A percentile compares a stretch with the other conserved stretches of the same genome.
Evolutionary conservation across 148 eudicot genomes (phyloP).

Genomic region (Rhododendron ovatum): DNA sequence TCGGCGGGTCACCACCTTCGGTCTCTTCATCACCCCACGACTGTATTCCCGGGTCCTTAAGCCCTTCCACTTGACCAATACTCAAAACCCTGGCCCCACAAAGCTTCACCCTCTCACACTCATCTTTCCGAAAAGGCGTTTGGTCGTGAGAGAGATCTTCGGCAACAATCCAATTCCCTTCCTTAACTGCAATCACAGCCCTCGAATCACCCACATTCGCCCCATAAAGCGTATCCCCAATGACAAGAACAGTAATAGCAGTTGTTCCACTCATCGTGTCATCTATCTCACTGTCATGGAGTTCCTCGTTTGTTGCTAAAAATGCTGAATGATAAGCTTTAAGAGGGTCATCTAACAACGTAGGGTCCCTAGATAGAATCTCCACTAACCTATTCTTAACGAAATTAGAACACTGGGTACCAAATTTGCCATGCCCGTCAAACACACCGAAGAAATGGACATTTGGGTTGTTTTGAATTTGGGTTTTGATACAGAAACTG

Average conservation of each 20-base stretch:
- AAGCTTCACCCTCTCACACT: slow-evolving; percentile 81
- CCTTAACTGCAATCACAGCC: slow-evolving; percentile 73
- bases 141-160: slow-evolving; percentile 78
- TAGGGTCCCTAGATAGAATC: slow-evolving; percentile 43
- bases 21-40: slow-evolving; percentile 94
- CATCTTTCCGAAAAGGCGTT: slow-evolving; percentile 93
- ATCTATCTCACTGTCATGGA: slow-evolving; percentile 71
- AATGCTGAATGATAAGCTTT: slow-evolving; percentile 70
- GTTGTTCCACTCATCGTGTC: slow-evolving; percentile 97
- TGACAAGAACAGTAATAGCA: slow-evolving; percentile 80
- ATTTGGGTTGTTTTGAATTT: slow-evolving; percentile 63
- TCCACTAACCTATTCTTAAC: slow-evolving; percentile 75
- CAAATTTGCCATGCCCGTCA: slow-evolving; percentile 89
- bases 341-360: slow-evolving; percentile 63
- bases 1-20: slow-evolving; percentile 84
- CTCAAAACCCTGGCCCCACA: slow-evolving; percentile 96
- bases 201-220: slow-evolving; percentile 98
- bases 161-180: slow-evolving; percentile 50
- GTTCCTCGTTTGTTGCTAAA: slow-evolving; percentile 62
- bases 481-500: slow-evolving; percentile 61
- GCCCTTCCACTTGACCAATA: slow-evolving; percentile 93
- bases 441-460: slow-evolving; percentile 94
- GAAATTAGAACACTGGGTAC: slow-evolving; percentile 72
- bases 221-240: slow-evolving; percentile 73
- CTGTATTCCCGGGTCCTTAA: slow-evolving; percentile 75